Evolutionary conservation across 768 basidiomycete genomes (phyloP).

Genomic region (Psilocybe cubensis): DNA sequence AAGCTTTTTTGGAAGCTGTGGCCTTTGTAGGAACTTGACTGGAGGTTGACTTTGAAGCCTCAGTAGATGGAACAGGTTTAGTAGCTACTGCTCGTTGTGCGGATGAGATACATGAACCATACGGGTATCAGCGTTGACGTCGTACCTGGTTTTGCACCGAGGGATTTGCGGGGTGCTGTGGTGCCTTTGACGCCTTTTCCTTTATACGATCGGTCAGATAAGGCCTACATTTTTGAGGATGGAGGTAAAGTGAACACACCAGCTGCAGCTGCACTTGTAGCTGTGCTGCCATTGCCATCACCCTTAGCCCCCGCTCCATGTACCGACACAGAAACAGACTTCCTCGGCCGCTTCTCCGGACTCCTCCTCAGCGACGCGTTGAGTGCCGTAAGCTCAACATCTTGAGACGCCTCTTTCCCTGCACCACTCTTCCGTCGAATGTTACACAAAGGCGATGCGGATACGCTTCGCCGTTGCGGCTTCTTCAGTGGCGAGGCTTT

Average conservation of each 20-base stretch:
- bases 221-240: too few relatives aligned
- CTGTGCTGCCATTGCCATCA: too few relatives aligned
- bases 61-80: background rate
- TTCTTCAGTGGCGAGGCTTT: constrained; percentile 36
- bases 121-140: too few relatives aligned
- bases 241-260: background rate
- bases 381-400: background rate
- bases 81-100: background rate
- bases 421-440: background rate
- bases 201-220: too few relatives aligned
- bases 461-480: constrained; percentile 27
- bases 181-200: background rate
- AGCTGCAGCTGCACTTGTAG: background rate
- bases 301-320: too few relatives aligned
- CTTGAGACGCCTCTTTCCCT: background rate
- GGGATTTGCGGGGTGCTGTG: background rate
- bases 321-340: background rate
- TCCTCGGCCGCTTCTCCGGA: background rate
- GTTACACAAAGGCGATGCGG: constrained; percentile 29
- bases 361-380: constrained; percentile 3
- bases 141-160: background rate
- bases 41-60: background rate
- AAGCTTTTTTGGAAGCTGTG: background rate
- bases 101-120: background rate
- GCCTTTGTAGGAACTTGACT: background rate